phyloP scores from a whole-genome alignment of 2,329 filamentous ascomycete species.

The Furcasterigmium furcatum region DNA sequence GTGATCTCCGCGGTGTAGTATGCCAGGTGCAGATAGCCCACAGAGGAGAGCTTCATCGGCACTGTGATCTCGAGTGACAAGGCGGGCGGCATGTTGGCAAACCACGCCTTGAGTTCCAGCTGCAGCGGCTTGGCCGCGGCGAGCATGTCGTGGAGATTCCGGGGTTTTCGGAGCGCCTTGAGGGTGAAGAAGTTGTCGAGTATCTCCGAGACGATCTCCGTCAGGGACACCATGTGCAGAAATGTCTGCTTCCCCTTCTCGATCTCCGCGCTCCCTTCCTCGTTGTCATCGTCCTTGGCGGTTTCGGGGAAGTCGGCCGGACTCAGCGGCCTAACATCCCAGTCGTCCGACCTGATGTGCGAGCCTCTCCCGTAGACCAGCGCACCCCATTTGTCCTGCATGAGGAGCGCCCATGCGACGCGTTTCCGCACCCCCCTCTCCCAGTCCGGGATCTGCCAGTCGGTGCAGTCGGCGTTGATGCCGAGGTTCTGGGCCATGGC shows the following conservation, averaged over 20 bases:
- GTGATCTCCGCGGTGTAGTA: slow-evolving; percentile 40
- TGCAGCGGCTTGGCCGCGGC: slow-evolving; percentile 44
- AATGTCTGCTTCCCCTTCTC: slow-evolving; percentile 36
- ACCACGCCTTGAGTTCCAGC: slow-evolving; percentile 42
- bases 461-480: slow-evolving; percentile 47
- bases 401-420: slow-evolving; percentile 53
- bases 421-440: slow-evolving; percentile 52
- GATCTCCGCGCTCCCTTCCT: slow-evolving; percentile 29
- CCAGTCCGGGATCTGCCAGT: slow-evolving; percentile 51
- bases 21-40: slow-evolving; percentile 35
- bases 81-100: slow-evolving; percentile 34
- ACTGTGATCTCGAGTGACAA: slow-evolving; percentile 36
- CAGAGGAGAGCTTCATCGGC: slow-evolving; percentile 32
- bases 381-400: slow-evolving; percentile 56
- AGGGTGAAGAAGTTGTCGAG: slow-evolving; percentile 21
- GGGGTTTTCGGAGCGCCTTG: slow-evolving; percentile 1
- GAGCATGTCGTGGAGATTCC: slow-evolving; percentile 22
- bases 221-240: slow-evolving; percentile 38
- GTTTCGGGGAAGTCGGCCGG: slow-evolving; percentile 20
- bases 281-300: slow-evolving; percentile 18
- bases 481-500: slow-evolving; percentile 45
- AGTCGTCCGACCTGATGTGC: slow-evolving; percentile 45
- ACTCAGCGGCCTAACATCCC: slow-evolving; percentile 35
- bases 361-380: slow-evolving; percentile 50
- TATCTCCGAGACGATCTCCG: slow-evolving; percentile 39